These are phyloP conservation scores for Penicillium sp. DNA, from an alignment of 2,329 filamentous ascomycete genomes.

Conservation along the genomic window DNA sequence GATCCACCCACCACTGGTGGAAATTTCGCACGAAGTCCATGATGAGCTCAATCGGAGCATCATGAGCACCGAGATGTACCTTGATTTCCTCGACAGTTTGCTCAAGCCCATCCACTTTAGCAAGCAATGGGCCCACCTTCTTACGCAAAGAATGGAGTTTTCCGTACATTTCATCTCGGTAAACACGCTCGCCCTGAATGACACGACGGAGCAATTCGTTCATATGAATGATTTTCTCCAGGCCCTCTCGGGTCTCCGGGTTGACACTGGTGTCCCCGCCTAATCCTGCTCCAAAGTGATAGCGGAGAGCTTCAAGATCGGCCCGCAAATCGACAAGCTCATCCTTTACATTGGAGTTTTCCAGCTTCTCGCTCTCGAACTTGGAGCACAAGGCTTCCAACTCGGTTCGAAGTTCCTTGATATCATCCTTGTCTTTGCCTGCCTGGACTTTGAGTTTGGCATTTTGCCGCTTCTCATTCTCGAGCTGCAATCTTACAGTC, in stretches of 20 bases:
- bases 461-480: background rate
- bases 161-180: background rate
- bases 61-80: background rate
- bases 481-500: background rate
- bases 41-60: constrained; percentile 6
- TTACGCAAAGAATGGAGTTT: background rate
- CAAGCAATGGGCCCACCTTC: constrained; percentile 5
- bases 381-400: background rate
- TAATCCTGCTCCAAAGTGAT: background rate
- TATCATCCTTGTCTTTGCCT: background rate
- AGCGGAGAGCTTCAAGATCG: background rate
- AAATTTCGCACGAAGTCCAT: constrained; percentile 6
- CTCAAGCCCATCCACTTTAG: background rate
- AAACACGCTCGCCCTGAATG: background rate
- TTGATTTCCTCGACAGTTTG: background rate
- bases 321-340: background rate
- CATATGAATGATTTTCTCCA: background rate
- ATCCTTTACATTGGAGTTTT: background rate
- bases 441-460: background rate
- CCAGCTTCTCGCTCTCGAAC: background rate
- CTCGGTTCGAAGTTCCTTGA: background rate
- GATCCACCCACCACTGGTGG: background rate
- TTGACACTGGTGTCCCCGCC: background rate
- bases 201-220: background rate
- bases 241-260: background rate